phyloP scores from a whole-genome alignment of 495 filamentous ascomycete species.

The Penicillium parvum region DNA sequence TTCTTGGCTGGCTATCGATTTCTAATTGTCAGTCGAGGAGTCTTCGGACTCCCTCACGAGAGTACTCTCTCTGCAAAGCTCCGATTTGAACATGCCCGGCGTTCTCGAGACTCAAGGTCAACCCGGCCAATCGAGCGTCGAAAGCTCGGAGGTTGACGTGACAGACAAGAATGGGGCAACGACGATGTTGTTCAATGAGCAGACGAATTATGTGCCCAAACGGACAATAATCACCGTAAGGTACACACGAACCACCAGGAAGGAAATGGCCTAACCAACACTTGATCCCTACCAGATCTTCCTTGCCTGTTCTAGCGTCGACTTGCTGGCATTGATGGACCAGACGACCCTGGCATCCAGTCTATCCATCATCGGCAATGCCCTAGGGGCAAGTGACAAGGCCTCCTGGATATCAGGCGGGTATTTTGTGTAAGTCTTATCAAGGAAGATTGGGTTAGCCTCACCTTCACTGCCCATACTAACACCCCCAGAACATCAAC shows the following conservation, averaged over 20 bases:
- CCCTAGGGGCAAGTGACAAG: constrained; percentile 43
- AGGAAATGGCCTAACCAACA: constrained; percentile 1
- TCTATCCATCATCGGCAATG: constrained; percentile 47
- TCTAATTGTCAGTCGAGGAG: neutral
- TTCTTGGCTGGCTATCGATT: neutral
- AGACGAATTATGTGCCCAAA: constrained; percentile 52
- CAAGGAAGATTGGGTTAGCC: neutral
- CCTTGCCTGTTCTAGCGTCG: constrained; percentile 51
- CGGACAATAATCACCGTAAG: constrained; percentile 48
- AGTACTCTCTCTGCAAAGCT: neutral
- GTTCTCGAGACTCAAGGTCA: constrained; percentile 11
- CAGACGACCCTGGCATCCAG: constrained; percentile 51
- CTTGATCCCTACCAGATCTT: constrained; percentile 40
- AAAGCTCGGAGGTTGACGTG: constrained; percentile 3
- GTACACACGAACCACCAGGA: neutral
- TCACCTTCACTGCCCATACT: neutral
- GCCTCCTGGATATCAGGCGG: constrained; percentile 52
- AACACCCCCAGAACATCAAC: constrained; percentile 42
- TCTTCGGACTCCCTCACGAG: neutral
- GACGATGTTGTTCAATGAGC: constrained; percentile 44
- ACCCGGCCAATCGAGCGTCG: constrained; percentile 2
- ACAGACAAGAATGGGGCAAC: constrained; percentile 13
- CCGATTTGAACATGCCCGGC: constrained; percentile 1
- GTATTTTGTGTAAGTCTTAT: constrained; percentile 46
- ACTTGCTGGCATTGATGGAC: constrained; percentile 51